phyloP scores from a whole-genome alignment of 305 asterid species.

The Fraxinus velutina region DNA sequence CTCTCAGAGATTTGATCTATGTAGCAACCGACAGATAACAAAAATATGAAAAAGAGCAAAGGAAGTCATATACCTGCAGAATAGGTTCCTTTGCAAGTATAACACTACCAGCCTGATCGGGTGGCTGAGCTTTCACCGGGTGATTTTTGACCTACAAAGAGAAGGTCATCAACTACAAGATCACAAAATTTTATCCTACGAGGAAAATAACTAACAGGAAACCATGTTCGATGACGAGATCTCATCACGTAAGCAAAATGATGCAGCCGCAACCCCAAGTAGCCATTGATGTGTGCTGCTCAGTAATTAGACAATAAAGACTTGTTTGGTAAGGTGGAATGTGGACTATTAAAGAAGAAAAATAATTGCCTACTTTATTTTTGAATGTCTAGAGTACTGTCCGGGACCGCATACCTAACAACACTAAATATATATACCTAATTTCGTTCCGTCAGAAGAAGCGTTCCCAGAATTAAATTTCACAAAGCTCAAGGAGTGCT shows the following conservation, averaged over 20 bases:
- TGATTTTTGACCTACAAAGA: conserved; percentile 68
- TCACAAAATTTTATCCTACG: background rate
- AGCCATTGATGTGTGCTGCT: background rate
- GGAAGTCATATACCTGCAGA: conserved; percentile 49
- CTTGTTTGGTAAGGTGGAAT: background rate
- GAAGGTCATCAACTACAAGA: conserved; percentile 15
- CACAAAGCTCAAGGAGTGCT: background rate
- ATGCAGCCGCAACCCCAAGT: background rate
- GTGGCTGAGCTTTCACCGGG: conserved; percentile 86
- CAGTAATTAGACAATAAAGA: background rate
- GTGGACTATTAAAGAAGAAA: background rate
- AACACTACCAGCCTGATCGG: conserved; percentile 74
- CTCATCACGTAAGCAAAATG: background rate
- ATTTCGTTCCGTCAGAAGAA: background rate
- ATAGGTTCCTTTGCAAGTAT: conserved; percentile 87
- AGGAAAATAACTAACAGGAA: background rate
- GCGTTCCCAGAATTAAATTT: background rate
- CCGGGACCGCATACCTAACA: background rate
- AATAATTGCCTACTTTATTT: background rate
- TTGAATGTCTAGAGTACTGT: background rate
- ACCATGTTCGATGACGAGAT: background rate
- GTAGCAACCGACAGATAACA: background rate
- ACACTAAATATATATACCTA: background rate
- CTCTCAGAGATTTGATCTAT: background rate
- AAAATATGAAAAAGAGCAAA: background rate